phyloP scores from a whole-genome alignment of 305 asterid species.

The Plantago rigida region DNA sequence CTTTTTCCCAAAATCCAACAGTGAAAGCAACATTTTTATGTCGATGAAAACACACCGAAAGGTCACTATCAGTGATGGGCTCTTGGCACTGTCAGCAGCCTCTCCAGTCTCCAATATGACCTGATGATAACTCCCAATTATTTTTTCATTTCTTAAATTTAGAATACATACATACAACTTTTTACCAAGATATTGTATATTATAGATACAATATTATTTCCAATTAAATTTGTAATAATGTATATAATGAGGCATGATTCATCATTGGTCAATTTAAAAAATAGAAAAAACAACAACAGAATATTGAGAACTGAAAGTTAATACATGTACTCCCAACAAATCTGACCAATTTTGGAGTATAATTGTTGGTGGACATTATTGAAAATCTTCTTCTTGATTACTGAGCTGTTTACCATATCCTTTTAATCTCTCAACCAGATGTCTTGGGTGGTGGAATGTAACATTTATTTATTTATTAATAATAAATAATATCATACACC shows the following conservation, averaged over 20 bases:
- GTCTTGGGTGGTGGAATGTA: slow-evolving; percentile 15
- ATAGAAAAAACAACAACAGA: background rate
- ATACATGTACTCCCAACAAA: background rate
- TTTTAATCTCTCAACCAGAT: slow-evolving; percentile 15
- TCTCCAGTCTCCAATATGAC: too few relatives aligned
- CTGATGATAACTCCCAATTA: background rate
- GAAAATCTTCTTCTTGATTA: background rate
- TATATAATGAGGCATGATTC: too few relatives aligned
- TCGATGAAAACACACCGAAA: background rate
- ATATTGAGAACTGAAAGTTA: too few relatives aligned
- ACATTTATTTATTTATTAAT: background rate
- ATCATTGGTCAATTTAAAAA: too few relatives aligned
- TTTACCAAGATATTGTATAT: too few relatives aligned
- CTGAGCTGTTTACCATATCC: slow-evolving; percentile 6
- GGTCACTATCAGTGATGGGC: too few relatives aligned
- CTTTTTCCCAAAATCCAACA: too few relatives aligned
- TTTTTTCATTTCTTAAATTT: background rate
- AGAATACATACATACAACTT: background rate
- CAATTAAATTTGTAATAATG: too few relatives aligned
- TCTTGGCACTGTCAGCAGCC: too few relatives aligned
- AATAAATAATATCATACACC: background rate
- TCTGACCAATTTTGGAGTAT: too few relatives aligned
- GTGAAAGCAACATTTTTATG: background rate
- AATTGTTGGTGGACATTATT: slow-evolving; percentile 4
- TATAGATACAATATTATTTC: too few relatives aligned